phyloP scores from a whole-genome alignment of 192 early-diverging fungal species.

The Podila verticillata region DNA sequence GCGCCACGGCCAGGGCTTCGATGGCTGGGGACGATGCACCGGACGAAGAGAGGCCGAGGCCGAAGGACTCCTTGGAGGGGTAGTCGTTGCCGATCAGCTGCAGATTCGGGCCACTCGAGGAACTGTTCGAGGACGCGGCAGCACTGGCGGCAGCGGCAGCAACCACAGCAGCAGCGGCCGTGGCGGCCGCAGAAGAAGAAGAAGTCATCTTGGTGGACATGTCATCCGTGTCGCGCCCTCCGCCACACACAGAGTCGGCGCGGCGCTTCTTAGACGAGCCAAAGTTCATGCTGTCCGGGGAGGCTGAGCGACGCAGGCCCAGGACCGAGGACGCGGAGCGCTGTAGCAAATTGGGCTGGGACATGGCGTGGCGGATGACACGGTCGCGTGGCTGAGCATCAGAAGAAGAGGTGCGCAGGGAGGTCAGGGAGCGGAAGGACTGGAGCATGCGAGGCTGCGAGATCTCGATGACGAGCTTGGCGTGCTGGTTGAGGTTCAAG shows the following conservation, averaged over 20 bases:
- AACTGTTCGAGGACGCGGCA: background rate
- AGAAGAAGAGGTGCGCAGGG: background rate
- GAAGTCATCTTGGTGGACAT: background rate
- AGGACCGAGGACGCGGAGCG: conserved; percentile 2
- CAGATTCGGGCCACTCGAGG: background rate
- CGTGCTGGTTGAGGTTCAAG: conserved; percentile 16
- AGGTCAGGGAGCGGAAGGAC: conserved; percentile 4
- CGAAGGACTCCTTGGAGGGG: conserved; percentile 7
- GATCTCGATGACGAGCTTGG: conserved; percentile 44
- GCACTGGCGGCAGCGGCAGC: conserved; percentile 17
- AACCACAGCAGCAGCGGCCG: conserved; percentile 13
- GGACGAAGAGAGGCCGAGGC: background rate
- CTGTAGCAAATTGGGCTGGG: conserved; percentile 5
- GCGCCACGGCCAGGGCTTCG: conserved; percentile 33
- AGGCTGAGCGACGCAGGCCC: conserved; percentile 23
- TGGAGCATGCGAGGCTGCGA: conserved; percentile 23
- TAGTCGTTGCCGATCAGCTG: conserved; percentile 23
- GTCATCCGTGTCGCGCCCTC: background rate
- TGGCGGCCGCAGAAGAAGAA: background rate
- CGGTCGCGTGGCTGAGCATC: background rate
- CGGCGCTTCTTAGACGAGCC: conserved; percentile 26
- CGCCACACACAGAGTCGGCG: conserved; percentile 11
- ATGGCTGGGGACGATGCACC: background rate
- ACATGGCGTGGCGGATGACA: background rate
- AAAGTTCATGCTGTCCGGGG: conserved; percentile 11